Conservation (phyloP, 257 asterid species). For the Ocimum tenuiflorum region DNA sequence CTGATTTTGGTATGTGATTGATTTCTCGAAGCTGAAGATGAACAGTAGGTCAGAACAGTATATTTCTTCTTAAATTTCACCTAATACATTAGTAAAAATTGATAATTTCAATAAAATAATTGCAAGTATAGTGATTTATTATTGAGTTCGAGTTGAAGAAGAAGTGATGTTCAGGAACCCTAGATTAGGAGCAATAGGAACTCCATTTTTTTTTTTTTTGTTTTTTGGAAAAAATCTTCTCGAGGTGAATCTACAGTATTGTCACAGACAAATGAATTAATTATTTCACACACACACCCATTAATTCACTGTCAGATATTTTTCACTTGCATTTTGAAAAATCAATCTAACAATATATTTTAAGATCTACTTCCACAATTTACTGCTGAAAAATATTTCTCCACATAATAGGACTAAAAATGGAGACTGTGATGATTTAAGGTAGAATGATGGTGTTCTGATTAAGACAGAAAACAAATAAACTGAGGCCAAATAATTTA, state of each 20-base stretch:
- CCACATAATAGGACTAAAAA: too few relatives aligned
- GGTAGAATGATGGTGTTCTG: conserved; percentile 3
- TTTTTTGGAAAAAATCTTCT: not conserved
- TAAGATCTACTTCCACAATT: not conserved
- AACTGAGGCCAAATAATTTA: conserved; percentile 3
- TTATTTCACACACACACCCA: not conserved
- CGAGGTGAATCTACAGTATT: not conserved
- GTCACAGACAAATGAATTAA: not conserved
- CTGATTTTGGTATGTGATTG: not conserved
- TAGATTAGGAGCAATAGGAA: conserved; percentile 4
- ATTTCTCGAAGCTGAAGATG: not conserved
- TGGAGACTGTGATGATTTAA: not conserved
- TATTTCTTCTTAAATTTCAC: not conserved
- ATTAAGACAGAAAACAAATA: not conserved
- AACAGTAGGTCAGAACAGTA: not conserved
- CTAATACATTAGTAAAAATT: not conserved
- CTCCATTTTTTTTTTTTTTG: not conserved
- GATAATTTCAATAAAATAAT: not conserved
- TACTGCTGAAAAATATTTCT: too few relatives aligned
- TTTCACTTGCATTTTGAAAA: too few relatives aligned
- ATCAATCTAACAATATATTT: not conserved
- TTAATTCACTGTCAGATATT: too few relatives aligned
- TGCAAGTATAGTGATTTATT: not conserved
- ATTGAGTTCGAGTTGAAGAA: not conserved
- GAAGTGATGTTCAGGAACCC: conserved; percentile 14